A percentile compares a stretch with the other conserved stretches of the same genome.
These are phyloP conservation scores for Epichloe hybrida DNA, from an alignment of 2,329 filamentous ascomycete species.

Conservation along the genomic window DNA sequence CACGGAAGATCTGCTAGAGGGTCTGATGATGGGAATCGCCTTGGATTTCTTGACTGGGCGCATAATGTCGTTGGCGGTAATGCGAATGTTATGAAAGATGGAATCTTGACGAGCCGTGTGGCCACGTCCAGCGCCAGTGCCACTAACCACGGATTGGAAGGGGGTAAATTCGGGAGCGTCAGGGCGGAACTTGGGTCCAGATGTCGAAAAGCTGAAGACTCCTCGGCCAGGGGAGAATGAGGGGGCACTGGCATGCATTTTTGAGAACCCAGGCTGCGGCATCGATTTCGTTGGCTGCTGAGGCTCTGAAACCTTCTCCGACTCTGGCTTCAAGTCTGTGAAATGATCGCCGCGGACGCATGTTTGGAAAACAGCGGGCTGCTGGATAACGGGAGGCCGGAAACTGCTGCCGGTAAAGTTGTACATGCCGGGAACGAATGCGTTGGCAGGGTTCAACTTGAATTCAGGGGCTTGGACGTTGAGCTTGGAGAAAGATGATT, in stretches of 20 bases:
- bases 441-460: conserved; percentile 51
- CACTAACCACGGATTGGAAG: conserved; percentile 27
- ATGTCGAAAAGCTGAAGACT: conserved; percentile 55
- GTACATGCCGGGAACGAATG: conserved; percentile 36
- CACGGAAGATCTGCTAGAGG: conserved; percentile 37
- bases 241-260: conserved; percentile 57
- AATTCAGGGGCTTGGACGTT: conserved; percentile 88
- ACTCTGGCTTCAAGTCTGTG: background rate
- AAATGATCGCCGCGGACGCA: conserved; percentile 7
- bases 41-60: conserved; percentile 63
- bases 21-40: conserved; percentile 67
- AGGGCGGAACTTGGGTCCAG: conserved; percentile 57
- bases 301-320: background rate
- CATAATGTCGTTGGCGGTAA: conserved; percentile 45
- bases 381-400: conserved; percentile 35
- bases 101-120: conserved; percentile 31
- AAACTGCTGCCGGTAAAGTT: conserved; percentile 32
- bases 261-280: conserved; percentile 23
- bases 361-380: conserved; percentile 27
- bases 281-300: conserved; percentile 13
- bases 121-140: conserved; percentile 33
- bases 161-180: conserved; percentile 69
- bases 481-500: conserved; percentile 61
- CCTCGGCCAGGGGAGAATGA: conserved; percentile 55
- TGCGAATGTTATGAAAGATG: conserved; percentile 59